Conservation (phyloP, 202 grass and related monocot species). For the Dendrocalamus latiflorus region DNA sequence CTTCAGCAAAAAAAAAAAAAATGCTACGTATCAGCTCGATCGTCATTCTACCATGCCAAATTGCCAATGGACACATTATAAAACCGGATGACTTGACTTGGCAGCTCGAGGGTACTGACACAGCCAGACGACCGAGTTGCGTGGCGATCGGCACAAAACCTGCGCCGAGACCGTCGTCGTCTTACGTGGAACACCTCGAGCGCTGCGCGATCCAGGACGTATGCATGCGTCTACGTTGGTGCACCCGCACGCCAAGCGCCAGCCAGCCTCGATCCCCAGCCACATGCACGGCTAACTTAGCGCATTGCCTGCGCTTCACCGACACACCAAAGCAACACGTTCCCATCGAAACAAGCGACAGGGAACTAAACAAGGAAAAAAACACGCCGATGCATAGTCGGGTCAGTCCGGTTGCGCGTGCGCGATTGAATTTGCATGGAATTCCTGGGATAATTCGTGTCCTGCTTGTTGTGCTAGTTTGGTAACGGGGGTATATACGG, state of each 20-base stretch:
- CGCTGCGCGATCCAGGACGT: background rate
- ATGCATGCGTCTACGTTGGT: background rate
- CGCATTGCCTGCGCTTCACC: slow-evolving; percentile 23
- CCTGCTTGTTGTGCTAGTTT: background rate
- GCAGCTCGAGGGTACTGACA: background rate
- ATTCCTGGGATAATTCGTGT: background rate
- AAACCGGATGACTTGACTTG: background rate
- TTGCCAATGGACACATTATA: background rate
- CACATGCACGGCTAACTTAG: slow-evolving; percentile 1
- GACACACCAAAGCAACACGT: slow-evolving; percentile 49
- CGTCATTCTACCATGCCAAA: no score
- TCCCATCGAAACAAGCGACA: slow-evolving; percentile 27
- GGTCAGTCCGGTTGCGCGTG: background rate
- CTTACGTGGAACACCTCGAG: background rate
- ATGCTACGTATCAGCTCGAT: background rate
- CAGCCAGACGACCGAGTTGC: background rate
- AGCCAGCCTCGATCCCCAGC: background rate
- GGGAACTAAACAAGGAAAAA: background rate
- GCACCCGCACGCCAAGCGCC: slow-evolving; percentile 20
- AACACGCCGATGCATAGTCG: background rate
- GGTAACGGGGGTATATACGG: background rate
- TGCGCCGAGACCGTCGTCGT: background rate
- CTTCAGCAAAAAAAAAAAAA: background rate
- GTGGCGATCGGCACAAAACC: background rate
- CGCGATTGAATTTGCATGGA: slow-evolving; percentile 4